phyloP scores from a whole-genome alignment of 306 rosid genomes.

The Rosa rugosa region DNA sequence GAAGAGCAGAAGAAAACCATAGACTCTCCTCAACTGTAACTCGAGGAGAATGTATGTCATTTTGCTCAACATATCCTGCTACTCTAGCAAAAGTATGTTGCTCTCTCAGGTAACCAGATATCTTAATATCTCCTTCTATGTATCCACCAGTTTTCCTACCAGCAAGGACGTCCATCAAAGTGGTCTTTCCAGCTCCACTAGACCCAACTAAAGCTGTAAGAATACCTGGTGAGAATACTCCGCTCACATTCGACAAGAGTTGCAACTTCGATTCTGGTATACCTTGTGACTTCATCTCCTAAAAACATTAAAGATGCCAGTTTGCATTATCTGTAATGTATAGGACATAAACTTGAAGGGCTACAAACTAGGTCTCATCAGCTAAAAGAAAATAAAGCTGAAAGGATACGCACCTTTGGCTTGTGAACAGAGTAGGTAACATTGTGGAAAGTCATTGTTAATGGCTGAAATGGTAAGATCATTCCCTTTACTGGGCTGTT shows the following conservation, averaged over 20 bases:
- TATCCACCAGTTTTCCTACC: slow-evolving; percentile 94
- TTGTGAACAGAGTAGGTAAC: slow-evolving; percentile 84
- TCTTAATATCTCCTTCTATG: slow-evolving; percentile 69
- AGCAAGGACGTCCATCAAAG: slow-evolving; percentile 88
- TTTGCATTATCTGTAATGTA: background rate
- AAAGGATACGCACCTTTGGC: slow-evolving; percentile 52
- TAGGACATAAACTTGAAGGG: background rate
- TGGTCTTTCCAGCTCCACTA: slow-evolving; percentile 97
- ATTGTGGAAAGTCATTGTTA: slow-evolving; percentile 84
- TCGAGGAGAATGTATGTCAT: slow-evolving; percentile 93
- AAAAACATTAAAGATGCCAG: background rate
- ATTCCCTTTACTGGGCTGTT: slow-evolving; percentile 57
- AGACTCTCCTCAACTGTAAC: slow-evolving; percentile 85
- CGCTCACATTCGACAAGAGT: slow-evolving; percentile 72
- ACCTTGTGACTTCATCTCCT: slow-evolving; percentile 72
- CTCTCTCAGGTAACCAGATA: slow-evolving; percentile 79
- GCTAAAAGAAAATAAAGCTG: background rate
- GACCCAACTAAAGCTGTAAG: slow-evolving; percentile 92
- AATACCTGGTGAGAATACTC: slow-evolving; percentile 86
- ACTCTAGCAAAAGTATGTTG: slow-evolving; percentile 80
- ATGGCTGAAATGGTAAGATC: slow-evolving; percentile 91
- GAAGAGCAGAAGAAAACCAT: slow-evolving; percentile 76
- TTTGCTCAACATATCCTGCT: slow-evolving; percentile 91
- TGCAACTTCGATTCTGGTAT: slow-evolving; percentile 69
- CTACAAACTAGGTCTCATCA: background rate